A percentile compares a stretch with the other conserved stretches of the same genome.
These are phyloP conservation scores for Rhizopogon roseolus DNA, from an alignment of 768 basidiomycete genomes.

Conservation along the genomic window DNA sequence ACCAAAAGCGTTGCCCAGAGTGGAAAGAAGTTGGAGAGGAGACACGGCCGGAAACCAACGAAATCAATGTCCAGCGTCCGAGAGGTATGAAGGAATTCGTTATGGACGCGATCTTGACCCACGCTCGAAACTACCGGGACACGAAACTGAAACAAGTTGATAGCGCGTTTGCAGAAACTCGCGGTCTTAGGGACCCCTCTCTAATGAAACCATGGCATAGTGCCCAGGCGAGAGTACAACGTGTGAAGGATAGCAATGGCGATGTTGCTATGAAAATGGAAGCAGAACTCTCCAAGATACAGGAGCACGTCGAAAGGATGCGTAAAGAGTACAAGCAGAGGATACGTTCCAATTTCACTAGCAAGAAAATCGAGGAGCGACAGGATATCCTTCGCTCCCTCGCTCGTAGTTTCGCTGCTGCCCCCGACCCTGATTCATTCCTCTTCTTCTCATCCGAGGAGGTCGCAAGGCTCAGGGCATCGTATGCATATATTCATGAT, in stretches of 20 bases:
- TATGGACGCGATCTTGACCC: slow-evolving; percentile 24
- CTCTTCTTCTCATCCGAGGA: slow-evolving; percentile 18
- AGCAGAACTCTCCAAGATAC: slow-evolving; percentile 33
- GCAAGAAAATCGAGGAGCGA: slow-evolving; percentile 35
- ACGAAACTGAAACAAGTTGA: slow-evolving; percentile 3
- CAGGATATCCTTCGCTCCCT: slow-evolving; percentile 43
- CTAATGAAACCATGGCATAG: slow-evolving; percentile 35
- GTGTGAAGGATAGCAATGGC: slow-evolving; percentile 6
- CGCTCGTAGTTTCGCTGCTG: slow-evolving; percentile 35
- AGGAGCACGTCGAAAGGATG: slow-evolving; percentile 35
- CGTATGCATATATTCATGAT: slow-evolving; percentile 45
- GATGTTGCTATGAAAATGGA: slow-evolving; percentile 14
- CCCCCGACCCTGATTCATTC: slow-evolving; percentile 26
- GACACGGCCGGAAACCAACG: not conserved
- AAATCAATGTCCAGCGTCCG: slow-evolving; percentile 7
- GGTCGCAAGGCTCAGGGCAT: slow-evolving; percentile 39
- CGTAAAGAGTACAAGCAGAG: slow-evolving; percentile 23
- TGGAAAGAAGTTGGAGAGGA: slow-evolving; percentile 17
- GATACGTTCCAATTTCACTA: slow-evolving; percentile 28
- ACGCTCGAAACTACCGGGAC: slow-evolving; percentile 2
- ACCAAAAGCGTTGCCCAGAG: slow-evolving; percentile 18
- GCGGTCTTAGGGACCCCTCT: not conserved
- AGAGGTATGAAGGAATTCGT: slow-evolving; percentile 14
- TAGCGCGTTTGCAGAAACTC: not conserved
- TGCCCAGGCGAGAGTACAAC: slow-evolving; percentile 19